These are phyloP conservation scores for Phytophthora idaei DNA, from an alignment of 352 stramenopile species.

Conservation along the genomic window DNA sequence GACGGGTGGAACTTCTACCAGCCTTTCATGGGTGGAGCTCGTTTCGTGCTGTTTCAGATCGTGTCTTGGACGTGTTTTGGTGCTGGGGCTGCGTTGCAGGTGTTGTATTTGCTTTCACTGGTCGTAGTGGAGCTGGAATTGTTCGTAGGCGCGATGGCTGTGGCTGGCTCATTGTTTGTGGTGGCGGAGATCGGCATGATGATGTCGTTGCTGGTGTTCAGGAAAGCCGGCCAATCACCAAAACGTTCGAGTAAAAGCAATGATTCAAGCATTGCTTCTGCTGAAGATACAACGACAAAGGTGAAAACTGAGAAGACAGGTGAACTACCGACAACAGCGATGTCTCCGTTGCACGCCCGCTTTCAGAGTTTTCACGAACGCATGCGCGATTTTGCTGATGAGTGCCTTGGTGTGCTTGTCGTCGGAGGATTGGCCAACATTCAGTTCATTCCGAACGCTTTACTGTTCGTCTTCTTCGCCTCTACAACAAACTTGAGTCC, in stretches of 20 bases:
- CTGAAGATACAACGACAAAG: constrained; percentile 10
- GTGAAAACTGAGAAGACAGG: constrained; percentile 25
- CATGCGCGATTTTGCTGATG: constrained; percentile 53
- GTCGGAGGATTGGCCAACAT: constrained; percentile 64
- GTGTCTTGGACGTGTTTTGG: constrained; percentile 84
- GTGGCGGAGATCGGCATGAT: constrained; percentile 83
- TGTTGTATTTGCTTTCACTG: constrained; percentile 78
- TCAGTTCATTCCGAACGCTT: constrained; percentile 62
- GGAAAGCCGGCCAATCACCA: constrained; percentile 11
- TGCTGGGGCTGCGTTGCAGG: constrained; percentile 68
- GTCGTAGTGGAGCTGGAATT: constrained; percentile 80
- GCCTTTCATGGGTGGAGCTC: constrained; percentile 75
- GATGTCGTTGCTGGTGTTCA: constrained; percentile 79
- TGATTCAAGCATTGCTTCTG: neutral
- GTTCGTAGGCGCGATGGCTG: constrained; percentile 75
- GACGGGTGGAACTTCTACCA: constrained; percentile 87
- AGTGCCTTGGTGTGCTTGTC: constrained; percentile 58
- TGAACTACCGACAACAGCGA: neutral
- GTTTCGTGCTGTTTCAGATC: constrained; percentile 78
- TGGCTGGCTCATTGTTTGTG: constrained; percentile 66
- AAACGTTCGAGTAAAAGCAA: neutral
- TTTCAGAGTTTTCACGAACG: constrained; percentile 31
- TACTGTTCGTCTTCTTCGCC: constrained; percentile 62
- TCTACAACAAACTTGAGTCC: constrained; percentile 48
- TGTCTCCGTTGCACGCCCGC: constrained; percentile 10